phyloP scores from a whole-genome alignment of 129 eudicot species.

The Scalesia atractyloides region DNA sequence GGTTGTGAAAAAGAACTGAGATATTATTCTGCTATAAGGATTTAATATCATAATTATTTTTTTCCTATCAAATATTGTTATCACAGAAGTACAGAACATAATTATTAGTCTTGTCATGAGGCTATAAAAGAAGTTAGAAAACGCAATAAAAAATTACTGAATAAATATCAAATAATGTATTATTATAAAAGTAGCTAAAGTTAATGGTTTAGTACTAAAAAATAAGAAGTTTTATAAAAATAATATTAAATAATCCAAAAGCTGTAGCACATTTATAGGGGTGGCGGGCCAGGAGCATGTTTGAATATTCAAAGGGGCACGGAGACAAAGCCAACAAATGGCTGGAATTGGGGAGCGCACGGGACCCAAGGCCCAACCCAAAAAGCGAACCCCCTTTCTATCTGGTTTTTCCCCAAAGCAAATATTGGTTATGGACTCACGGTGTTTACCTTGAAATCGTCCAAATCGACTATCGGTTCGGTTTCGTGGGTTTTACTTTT shows the following conservation, averaged over 20 bases:
- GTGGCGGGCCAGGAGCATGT: not conserved
- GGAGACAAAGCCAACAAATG: not conserved
- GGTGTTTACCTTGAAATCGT: no score
- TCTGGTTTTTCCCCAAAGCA: not conserved
- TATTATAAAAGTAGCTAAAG: not conserved
- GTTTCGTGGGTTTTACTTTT: no score
- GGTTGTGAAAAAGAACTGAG: no score
- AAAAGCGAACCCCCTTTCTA: slow-evolving; percentile 17
- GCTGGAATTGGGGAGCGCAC: not conserved
- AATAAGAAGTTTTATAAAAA: not conserved
- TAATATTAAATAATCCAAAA: not conserved
- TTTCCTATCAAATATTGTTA: no score
- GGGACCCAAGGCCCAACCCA: slow-evolving; percentile 10
- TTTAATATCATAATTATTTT: no score
- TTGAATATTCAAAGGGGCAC: slow-evolving; percentile 13
- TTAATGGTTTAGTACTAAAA: not conserved
- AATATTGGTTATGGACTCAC: no score
- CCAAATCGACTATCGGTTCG: no score
- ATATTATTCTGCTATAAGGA: no score
- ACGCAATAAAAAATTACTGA: not conserved
- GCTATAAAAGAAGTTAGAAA: not conserved
- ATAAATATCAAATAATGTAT: not conserved
- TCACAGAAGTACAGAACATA: no score
- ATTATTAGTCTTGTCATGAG: not conserved
- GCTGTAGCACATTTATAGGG: not conserved